These are phyloP conservation scores for Ogataea methanolica DNA, from an alignment of 805 yeast genomes.

Conservation along the genomic window DNA sequence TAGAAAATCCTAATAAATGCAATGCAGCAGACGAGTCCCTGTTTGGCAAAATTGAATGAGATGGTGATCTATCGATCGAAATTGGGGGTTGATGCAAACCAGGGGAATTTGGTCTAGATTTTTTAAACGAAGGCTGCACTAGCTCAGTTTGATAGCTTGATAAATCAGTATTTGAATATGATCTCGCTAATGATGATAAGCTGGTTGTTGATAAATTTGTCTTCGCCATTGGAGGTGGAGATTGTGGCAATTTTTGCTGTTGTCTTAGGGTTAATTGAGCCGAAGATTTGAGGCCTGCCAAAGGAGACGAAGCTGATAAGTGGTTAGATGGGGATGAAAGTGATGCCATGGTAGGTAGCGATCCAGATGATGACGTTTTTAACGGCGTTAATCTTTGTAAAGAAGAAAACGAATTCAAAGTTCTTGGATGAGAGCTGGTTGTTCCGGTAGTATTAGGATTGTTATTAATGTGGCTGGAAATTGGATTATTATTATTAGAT, in stretches of 20 bases:
- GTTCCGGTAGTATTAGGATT: conserved; percentile 12
- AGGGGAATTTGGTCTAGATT: conserved; percentile 50
- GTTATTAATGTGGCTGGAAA: conserved; percentile 15
- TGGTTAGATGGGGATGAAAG: neutral
- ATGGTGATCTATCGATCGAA: conserved; percentile 20
- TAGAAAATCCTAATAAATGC: conserved; percentile 25
- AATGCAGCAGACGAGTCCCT: conserved; percentile 28
- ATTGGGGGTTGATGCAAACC: conserved; percentile 16
- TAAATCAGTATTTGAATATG: conserved; percentile 41
- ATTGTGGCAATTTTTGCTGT: neutral
- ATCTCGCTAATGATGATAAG: conserved; percentile 12
- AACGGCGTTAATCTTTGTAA: conserved; percentile 44
- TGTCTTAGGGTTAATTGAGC: neutral
- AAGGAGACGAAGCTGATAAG: neutral
- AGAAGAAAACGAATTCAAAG: conserved; percentile 36
- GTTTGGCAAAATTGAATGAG: conserved; percentile 13
- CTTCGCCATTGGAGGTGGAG: conserved; percentile 1
- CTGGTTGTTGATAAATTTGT: conserved; percentile 12
- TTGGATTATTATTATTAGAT: conserved; percentile 19
- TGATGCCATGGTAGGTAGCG: conserved; percentile 5
- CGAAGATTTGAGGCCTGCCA: neutral
- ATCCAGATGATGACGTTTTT: conserved; percentile 13
- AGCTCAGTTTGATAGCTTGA: conserved; percentile 7
- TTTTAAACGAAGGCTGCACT: conserved; percentile 37
- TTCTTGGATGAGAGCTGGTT: conserved; percentile 12